These are phyloP conservation scores for Tilletia walkeri DNA, from an alignment of 1,284 basidiomycete species.

Conservation along the genomic window DNA sequence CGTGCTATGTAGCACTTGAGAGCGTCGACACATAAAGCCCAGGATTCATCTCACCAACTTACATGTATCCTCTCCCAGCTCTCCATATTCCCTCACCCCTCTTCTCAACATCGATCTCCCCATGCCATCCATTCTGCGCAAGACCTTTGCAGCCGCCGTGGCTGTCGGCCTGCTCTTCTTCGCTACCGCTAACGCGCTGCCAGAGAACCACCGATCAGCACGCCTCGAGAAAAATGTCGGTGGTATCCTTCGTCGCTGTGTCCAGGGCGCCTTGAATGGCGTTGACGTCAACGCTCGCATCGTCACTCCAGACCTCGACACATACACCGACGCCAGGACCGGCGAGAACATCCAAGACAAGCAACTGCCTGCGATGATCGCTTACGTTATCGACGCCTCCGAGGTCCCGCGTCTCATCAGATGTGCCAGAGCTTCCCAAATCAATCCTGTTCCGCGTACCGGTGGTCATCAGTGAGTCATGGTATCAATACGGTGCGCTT, in stretches of 20 bases:
- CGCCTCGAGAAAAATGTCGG: not conserved
- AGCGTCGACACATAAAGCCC: no score
- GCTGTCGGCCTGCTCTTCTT: not conserved
- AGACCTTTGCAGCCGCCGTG: not conserved
- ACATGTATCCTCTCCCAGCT: no score
- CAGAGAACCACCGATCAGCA: not conserved
- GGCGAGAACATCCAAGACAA: conserved; percentile 2
- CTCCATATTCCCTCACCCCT: no score
- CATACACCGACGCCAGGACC: conserved; percentile 1
- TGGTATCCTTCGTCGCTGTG: not conserved
- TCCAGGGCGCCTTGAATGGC: not conserved
- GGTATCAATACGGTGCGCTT: no score
- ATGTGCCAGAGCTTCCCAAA: not conserved
- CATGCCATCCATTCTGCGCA: not conserved
- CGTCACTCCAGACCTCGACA: not conserved
- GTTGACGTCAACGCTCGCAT: conserved; percentile 4
- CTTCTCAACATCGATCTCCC: not conserved
- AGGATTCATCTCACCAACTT: no score
- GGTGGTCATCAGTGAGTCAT: not conserved
- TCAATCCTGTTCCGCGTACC: not conserved
- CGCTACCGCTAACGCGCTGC: not conserved
- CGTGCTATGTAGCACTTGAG: no score
- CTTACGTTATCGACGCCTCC: not conserved
- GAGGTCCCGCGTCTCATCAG: not conserved
- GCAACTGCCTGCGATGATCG: not conserved